Percentiles rank a stretch among this genome's conserved stretches.
These are phyloP conservation scores for Myriosclerotinia scirpicola DNA, from an alignment of 2,329 filamentous ascomycete genomes.

Conservation along the genomic window DNA sequence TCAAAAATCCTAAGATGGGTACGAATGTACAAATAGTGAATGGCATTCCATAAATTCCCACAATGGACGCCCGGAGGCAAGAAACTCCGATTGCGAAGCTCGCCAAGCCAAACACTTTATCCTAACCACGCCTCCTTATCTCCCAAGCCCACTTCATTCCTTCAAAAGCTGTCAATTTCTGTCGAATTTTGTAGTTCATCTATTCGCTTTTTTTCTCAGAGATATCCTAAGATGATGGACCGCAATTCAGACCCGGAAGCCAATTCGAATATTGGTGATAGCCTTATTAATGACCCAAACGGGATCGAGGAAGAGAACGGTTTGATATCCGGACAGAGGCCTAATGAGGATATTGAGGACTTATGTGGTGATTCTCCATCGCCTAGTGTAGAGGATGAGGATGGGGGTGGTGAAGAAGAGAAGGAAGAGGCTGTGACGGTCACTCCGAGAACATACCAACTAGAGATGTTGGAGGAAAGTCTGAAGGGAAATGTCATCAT, in stretches of 20 bases:
- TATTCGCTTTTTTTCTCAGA: background rate
- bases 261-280: background rate
- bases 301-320: background rate
- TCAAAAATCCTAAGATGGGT: no score
- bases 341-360: background rate
- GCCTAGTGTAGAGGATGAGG: background rate
- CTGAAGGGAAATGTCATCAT: slow-evolving; percentile 70
- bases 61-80: slow-evolving; percentile 3
- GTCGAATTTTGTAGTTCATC: background rate
- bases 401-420: background rate
- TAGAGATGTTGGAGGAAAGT: slow-evolving; percentile 73
- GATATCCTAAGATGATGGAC: background rate
- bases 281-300: background rate
- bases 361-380: background rate
- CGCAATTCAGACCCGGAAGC: background rate
- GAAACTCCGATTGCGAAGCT: slow-evolving; percentile 6
- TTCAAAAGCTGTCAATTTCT: background rate
- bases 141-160: background rate
- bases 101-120: background rate
- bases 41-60: background rate
- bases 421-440: slow-evolving; percentile 28
- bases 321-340: background rate
- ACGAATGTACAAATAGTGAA: background rate
- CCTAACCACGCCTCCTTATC: background rate
- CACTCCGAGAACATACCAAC: slow-evolving; percentile 55